Base-by-base conservation (phyloP, 2,329 filamentous ascomycete species). In the Colletotrichum godetiae region DNA sequence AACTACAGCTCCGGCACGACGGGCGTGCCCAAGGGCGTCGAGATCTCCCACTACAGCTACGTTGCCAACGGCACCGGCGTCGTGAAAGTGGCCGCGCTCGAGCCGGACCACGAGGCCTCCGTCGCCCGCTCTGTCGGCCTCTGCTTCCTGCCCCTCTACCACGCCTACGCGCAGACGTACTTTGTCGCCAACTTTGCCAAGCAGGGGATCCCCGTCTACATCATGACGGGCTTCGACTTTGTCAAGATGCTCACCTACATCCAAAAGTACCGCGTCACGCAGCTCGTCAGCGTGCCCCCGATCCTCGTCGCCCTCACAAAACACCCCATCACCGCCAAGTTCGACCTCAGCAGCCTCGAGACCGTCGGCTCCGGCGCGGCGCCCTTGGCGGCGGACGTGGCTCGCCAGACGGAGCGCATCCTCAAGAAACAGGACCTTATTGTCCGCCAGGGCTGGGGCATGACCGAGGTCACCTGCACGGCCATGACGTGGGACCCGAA, bases 1-100 rank as follows among this genome's bases (percentile, higher is more conserved):
- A 97, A 97, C 81, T 97, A 96, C 82, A 93, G 91, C 75, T 92
- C 89, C 35, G 91, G 94, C 12, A 95, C 93, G 1, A 97, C 95
- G 0, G 94, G 95, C 7, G 87, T 95, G 4, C 94, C 94, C 11
- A 97, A 97, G 80, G 95, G 95, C 12, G 94, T 97, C 15, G 91
- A 93, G 82, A 93, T 97, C 75, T 91, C 91, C n/a, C 94, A 97
- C 81, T 85, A 86, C 73, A 93, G 94, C 76, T 94, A 94, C 78
- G 89, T 95, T 56, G 88, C 93, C 74, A 96, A 96, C 79, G 88
- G 90, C 76, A 77, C 85, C 15, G 91, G 93, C 72, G 88, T 90
- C 19, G 84, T 88, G n/a, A 83, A 86, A 75, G 81, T 90, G 27
- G 77, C 79, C 3, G 76, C 82, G 12, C 80, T 87, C 29, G 80